Evolutionary conservation across 371 early-diverging fungal species (phyloP).

Genomic region (Zychaea mexicana): DNA sequence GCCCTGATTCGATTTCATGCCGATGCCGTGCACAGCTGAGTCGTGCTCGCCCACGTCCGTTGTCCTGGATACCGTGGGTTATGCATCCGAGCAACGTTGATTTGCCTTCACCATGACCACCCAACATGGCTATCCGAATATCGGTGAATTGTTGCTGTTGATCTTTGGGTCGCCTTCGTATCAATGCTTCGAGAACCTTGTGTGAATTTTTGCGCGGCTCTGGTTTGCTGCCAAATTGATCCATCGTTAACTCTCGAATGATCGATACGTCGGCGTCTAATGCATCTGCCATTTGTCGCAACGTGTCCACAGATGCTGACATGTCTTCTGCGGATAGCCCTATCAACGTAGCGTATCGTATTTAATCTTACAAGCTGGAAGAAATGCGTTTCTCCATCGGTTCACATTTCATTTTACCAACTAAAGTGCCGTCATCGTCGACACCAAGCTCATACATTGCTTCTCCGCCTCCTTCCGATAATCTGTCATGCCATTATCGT

Average conservation of each 20-base stretch:
- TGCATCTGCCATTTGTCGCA: slow-evolving; percentile 66
- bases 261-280: slow-evolving; percentile 59
- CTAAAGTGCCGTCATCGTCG: slow-evolving; percentile 81
- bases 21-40: slow-evolving; percentile 85
- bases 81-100: slow-evolving; percentile 86
- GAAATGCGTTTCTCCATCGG: too few species aligned
- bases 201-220: background rate
- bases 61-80: slow-evolving; percentile 82
- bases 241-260: slow-evolving; percentile 41
- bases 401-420: too few species aligned
- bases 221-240: slow-evolving; percentile 21
- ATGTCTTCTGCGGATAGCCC: slow-evolving; percentile 59
- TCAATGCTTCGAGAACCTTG: slow-evolving; percentile 67
- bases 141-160: slow-evolving; percentile 68
- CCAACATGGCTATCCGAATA: slow-evolving; percentile 81
- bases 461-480: slow-evolving; percentile 88
- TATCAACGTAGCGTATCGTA: too few species aligned
- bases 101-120: slow-evolving; percentile 84
- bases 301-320: slow-evolving; percentile 59
- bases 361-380: too few species aligned
- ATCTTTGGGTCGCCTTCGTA: slow-evolving; percentile 57
- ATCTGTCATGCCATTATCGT: too few species aligned
- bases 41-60: slow-evolving; percentile 87
- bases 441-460: slow-evolving; percentile 49
- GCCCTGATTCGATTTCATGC: slow-evolving; percentile 90